Evolutionary conservation across 352 stramenopile genomes (phyloP).

Genomic region (Pythium grandisporangium): DNA sequence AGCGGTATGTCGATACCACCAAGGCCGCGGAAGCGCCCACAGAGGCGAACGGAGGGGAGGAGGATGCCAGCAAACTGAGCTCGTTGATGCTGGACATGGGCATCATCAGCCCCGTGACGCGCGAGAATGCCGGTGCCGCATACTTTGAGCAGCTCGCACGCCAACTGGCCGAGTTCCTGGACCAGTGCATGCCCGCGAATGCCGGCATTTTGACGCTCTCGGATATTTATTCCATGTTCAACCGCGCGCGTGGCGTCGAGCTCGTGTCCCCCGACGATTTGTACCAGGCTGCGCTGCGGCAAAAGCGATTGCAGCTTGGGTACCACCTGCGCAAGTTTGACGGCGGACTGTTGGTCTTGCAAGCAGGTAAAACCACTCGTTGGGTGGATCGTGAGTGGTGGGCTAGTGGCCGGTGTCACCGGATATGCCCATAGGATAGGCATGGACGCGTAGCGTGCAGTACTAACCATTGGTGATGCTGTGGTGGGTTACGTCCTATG

Average conservation of each 20-base stretch:
- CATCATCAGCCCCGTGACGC: slow-evolving; percentile 89
- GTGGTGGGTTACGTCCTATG: not conserved
- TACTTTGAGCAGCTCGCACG: slow-evolving; percentile 89
- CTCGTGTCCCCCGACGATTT: slow-evolving; percentile 97
- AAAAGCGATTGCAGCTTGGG: slow-evolving; percentile 82
- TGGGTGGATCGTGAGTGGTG: too few relatives aligned
- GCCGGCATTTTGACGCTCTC: slow-evolving; percentile 97
- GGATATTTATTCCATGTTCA: slow-evolving; percentile 99
- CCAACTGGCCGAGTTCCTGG: slow-evolving; percentile 86
- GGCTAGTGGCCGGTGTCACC: slow-evolving; percentile 10
- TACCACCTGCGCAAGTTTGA: slow-evolving; percentile 92
- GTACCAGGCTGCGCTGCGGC: slow-evolving; percentile 81
- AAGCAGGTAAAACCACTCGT: too few relatives aligned
- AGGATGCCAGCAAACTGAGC: slow-evolving; percentile 73
- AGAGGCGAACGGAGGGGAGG: slow-evolving; percentile 12
- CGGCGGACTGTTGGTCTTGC: slow-evolving; percentile 90
- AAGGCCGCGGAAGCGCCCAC: slow-evolving; percentile 28
- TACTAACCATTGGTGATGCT: slow-evolving; percentile 4
- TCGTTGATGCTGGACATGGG: slow-evolving; percentile 90
- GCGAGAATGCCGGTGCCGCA: slow-evolving; percentile 76
- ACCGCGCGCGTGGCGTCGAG: slow-evolving; percentile 94
- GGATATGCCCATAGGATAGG: too few relatives aligned
- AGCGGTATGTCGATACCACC: slow-evolving; percentile 84
- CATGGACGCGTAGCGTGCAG: too few relatives aligned
- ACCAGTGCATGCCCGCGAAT: slow-evolving; percentile 72